phyloP scores from a whole-genome alignment of 1,284 basidiomycete genomes.

The Cryptococcus amylolentus region DNA sequence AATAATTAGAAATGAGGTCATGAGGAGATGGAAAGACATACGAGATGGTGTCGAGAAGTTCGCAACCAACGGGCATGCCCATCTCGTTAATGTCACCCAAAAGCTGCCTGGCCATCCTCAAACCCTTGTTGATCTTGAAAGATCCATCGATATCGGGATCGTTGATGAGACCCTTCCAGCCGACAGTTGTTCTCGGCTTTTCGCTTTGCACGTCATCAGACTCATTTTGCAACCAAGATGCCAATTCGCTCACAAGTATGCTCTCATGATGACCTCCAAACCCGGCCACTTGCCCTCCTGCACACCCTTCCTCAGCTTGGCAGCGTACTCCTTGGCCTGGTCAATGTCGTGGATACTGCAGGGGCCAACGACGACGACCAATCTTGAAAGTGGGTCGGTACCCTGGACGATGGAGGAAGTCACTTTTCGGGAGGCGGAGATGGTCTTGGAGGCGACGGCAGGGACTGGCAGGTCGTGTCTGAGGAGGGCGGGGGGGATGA shows the following conservation, averaged over 20 bases:
- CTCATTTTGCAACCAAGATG: background rate
- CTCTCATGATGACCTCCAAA: conserved; percentile 88
- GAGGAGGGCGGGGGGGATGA: conserved; percentile 84
- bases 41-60: conserved; percentile 62
- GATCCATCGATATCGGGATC: conserved; percentile 49
- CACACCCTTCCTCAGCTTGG: conserved; percentile 61
- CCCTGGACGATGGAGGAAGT: conserved; percentile 76
- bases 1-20: conserved; percentile 30
- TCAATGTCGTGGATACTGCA: conserved; percentile 91
- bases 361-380: conserved; percentile 89
- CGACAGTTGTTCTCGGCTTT: conserved; percentile 63
- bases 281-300: conserved; percentile 64
- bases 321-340: conserved; percentile 87
- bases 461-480: conserved; percentile 69
- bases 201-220: conserved; percentile 26
- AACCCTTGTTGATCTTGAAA: conserved; percentile 85
- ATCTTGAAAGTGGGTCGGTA: conserved; percentile 64
- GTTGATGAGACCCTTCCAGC: conserved; percentile 99
- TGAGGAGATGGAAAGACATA: background rate
- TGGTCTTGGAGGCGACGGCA: conserved; percentile 56
- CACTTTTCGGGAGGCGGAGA: conserved; percentile 71
- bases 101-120: conserved; percentile 83
- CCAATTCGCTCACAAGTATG: conserved; percentile 65
- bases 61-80: conserved; percentile 81
- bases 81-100: conserved; percentile 82